Evolutionary conservation across 441 rosid species (phyloP).

Genomic region (Croton laevigatus): DNA sequence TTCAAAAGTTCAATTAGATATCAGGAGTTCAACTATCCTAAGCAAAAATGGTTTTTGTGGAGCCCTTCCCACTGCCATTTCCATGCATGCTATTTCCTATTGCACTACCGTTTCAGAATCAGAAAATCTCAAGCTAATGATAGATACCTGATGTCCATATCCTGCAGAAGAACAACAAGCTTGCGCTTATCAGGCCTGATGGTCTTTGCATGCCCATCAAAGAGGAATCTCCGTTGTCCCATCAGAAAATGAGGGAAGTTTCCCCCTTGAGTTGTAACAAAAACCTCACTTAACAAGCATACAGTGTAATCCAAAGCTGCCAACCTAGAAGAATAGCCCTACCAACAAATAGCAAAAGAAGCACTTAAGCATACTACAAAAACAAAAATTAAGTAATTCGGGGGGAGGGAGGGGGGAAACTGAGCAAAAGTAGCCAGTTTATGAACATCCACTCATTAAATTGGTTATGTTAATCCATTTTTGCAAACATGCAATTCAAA

Average conservation of each 20-base stretch:
- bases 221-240: conserved; percentile 92
- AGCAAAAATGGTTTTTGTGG: neutral
- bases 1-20: conserved; percentile 4
- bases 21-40: conserved; percentile 3
- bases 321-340: conserved; percentile 90
- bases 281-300: conserved; percentile 84
- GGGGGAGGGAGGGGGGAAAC: neutral
- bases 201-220: conserved; percentile 84
- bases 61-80: neutral
- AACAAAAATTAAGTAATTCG: conserved; percentile 9
- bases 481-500: neutral
- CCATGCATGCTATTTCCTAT: neutral
- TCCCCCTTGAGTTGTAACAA: conserved; percentile 92
- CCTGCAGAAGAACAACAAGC: conserved; percentile 71
- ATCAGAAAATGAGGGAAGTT: conserved; percentile 93
- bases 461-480: neutral
- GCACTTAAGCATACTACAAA: conserved; percentile 5
- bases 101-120: neutral
- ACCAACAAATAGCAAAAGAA: conserved; percentile 23
- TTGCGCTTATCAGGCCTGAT: conserved; percentile 79
- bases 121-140: neutral
- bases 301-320: conserved; percentile 93
- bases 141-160: conserved; percentile 63
- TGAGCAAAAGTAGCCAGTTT: neutral
- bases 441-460: neutral